Evolutionary conservation across 192 early-diverging fungal genomes (phyloP), one percentile per base, ranked within the genome.

Genomic region (Funneliformis mosseae): DNA sequence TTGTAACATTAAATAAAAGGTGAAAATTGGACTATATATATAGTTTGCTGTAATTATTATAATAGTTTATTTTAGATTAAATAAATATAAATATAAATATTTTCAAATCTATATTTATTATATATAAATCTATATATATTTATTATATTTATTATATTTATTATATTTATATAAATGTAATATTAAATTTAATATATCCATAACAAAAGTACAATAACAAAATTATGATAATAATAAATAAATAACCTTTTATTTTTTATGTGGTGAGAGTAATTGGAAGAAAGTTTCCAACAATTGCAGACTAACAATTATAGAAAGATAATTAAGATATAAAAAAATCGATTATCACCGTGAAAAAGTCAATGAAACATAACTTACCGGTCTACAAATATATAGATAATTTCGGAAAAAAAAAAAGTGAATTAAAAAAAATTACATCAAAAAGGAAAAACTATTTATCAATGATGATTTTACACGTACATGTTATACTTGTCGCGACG

Each of bases 401-500:
- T 68, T 14, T 39, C 14, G 28, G 28, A 3, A 16, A 27, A 3
- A 28, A 28, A 12, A 42, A n/a, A 39, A 39, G 10, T 21, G 21
- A 70, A 11, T 41, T 43, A 33, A 21, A 70, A 39, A 5, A 70
- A 43, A 43, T n/a, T 70, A n/a, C 16, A 12, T 66, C 21, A 28
- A 23, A 33, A 10, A 41, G 16, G 39, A 6, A 16, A 7, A 21
- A 43, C 9, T n/a, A 43, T 23, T n/a, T 9, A 21, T 25, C 48
- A 62, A 28, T 42, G 61, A 68, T 60, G 41, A 8, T 12, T 2
- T 21, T 69, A 41, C 61, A 94, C 83, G 28, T 92, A 93, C 78
- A 98, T 98, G 82, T 95, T 94, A 85, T 98, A 97, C 85, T 92
- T 92, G 84, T 98, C 97, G 43, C 97, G 87, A 70, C 97, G 91